Conservation (phyloP, 371 early-diverging fungal species). For the Syncephalastrum sp. region DNA sequence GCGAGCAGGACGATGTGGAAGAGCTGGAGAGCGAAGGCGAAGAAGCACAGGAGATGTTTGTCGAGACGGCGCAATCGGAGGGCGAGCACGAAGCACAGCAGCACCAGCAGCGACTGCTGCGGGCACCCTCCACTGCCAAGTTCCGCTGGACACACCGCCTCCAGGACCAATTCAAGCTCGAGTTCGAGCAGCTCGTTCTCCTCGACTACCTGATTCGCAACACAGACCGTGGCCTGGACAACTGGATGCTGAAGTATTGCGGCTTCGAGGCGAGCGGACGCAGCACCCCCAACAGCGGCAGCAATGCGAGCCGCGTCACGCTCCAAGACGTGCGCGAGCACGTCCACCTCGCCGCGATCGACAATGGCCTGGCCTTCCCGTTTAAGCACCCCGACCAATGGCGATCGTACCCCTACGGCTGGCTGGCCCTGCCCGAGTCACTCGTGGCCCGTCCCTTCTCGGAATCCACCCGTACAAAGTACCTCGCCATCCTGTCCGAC, state of each 20-base stretch:
- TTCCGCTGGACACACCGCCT: conserved; percentile 66
- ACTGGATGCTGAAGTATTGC: conserved; percentile 86
- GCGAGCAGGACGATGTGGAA: conserved; percentile 12
- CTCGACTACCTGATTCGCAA: conserved; percentile 91
- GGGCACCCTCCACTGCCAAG: conserved; percentile 9
- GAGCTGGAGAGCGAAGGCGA: conserved; percentile 12
- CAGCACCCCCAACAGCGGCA: conserved; percentile 25
- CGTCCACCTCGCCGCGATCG: conserved; percentile 82
- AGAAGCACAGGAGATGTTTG: conserved; percentile 1
- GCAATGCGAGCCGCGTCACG: conserved; percentile 16
- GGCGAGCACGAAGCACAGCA: background rate
- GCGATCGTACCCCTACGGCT: conserved; percentile 89
- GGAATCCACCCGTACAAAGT: conserved; percentile 57
- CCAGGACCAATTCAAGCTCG: conserved; percentile 71
- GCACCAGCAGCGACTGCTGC: background rate
- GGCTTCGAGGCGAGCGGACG: conserved; percentile 21
- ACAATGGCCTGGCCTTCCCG: conserved; percentile 92
- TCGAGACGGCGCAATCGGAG: background rate
- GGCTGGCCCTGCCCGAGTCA: conserved; percentile 71
- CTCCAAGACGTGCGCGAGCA: conserved; percentile 13
- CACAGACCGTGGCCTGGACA: conserved; percentile 87
- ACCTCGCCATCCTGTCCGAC: conserved; percentile 68
- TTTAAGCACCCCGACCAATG: conserved; percentile 91
- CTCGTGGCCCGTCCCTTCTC: conserved; percentile 69
- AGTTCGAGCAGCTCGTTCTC: conserved; percentile 83